Base-by-base conservation (phyloP, 2,329 filamentous ascomycete species). In the Paracoccidioides brasiliensis region DNA sequence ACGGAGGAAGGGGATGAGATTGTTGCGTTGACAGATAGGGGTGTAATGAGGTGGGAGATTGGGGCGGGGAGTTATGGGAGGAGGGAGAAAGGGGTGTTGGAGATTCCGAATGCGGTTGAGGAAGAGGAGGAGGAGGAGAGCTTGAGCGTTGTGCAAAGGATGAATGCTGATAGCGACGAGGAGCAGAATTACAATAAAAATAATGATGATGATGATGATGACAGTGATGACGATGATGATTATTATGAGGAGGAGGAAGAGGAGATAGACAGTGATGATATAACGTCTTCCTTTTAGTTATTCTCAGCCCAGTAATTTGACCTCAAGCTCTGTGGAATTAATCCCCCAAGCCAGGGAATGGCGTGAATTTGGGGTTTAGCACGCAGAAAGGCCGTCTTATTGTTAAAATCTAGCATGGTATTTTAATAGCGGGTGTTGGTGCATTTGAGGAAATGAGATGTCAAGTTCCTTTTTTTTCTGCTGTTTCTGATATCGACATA, bases 11-110 rank as follows among this genome's bases (percentile, higher is more conserved):
- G 73, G 57, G 61, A 74, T 56, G 69, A 73, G 55, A 57, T 75
- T 30, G 52, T 72, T 56, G 68, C 67, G 7, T 60, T 74, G 52
- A 74, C 73, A 10, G 72, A 74, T 60, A 66, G 67, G 44, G 73
- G 72, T 7, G 46, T 75, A 30, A 66, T 74, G 64, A 59, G 64
- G 3, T 69, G 70, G 67, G 58, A 69, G 59, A 58, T 75, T 32
- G 58, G 66, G n/a, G 62, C 67, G 10, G 53, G 58, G 35, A 65
- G 66, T 3, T 62, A 55, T 45, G 64, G 66, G 2, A 62, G 56
- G 41, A 63, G 64, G 55, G 57, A 50, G 14, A 51, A 55, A 28
- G 54, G 38, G 4, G 46, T 58, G 8, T 48, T 60, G 53, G 48
- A 54, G 32, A 43, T 55, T 53, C 10, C 5, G 14, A 8, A 52